Percentiles rank a stretch among this genome's conserved stretches.
Conservation (phyloP, 1,284 basidiomycete species). For the Cerioporus squamosus region DNA sequence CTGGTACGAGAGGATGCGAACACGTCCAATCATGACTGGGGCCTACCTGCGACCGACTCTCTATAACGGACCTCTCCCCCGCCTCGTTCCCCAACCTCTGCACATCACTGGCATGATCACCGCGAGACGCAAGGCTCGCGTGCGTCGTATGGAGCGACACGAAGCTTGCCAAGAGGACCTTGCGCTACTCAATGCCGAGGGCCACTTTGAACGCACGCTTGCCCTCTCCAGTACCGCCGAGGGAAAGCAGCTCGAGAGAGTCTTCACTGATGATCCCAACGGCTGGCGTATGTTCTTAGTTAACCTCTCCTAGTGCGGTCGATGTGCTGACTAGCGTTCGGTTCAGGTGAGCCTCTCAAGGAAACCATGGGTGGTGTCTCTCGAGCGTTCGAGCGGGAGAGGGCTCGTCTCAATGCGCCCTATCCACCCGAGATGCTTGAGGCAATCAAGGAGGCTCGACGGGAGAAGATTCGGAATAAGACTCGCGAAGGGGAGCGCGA, state of each 20-base stretch:
- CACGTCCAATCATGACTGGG: conserved; percentile 71
- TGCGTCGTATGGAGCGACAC: conserved; percentile 44
- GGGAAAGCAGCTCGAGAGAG: conserved; percentile 25
- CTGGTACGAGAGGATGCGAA: conserved; percentile 54
- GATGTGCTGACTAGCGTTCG: background rate
- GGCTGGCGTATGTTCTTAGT: conserved; percentile 48
- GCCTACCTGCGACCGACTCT: conserved; percentile 63
- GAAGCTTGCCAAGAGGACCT: conserved; percentile 40
- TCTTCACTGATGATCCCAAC: conserved; percentile 24
- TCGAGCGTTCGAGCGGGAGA: conserved; percentile 42
- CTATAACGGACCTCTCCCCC: conserved; percentile 72
- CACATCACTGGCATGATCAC: conserved; percentile 72
- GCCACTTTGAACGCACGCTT: conserved; percentile 54
- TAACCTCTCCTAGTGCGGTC: background rate
- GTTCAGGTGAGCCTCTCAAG: conserved; percentile 13
- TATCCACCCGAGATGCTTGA: conserved; percentile 53
- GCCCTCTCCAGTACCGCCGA: conserved; percentile 4
- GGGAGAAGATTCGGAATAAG: conserved; percentile 63
- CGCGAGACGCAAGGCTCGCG: conserved; percentile 54
- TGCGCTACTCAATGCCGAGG: conserved; percentile 57
- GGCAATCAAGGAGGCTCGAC: conserved; percentile 55
- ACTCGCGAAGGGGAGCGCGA: conserved; percentile 62
- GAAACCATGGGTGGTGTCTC: conserved; percentile 34
- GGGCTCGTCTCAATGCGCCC: conserved; percentile 43
- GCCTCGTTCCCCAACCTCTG: conserved; percentile 76